These are phyloP conservation scores for Leccinum rimulosum DNA, from an alignment of 768 basidiomycete species.

Conservation along the genomic window DNA sequence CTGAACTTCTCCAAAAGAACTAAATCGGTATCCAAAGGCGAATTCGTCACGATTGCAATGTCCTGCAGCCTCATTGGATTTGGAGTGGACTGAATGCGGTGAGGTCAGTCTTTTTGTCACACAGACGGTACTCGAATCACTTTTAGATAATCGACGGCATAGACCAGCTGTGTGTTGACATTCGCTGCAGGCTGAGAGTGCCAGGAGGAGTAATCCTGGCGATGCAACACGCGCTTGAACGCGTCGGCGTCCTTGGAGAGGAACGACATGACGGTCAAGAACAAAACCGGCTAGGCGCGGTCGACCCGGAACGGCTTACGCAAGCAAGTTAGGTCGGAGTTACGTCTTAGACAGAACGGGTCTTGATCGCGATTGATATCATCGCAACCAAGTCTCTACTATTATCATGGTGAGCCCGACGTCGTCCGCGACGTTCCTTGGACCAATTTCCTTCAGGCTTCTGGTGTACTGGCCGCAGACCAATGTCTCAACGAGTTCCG, in stretches of 20 bases:
- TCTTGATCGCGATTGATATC: conserved; percentile 22
- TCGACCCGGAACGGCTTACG: conserved; percentile 12
- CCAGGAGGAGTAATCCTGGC: conserved; percentile 74
- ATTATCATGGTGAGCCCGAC: conserved; percentile 32
- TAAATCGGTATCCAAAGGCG: conserved; percentile 70
- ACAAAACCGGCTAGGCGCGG: neutral
- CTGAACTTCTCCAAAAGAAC: conserved; percentile 78
- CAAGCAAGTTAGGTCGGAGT: conserved; percentile 30
- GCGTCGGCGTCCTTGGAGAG: conserved; percentile 68
- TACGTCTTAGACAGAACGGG: conserved; percentile 2
- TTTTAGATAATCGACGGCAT: conserved; percentile 80
- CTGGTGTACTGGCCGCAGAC: conserved; percentile 46
- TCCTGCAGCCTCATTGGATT: conserved; percentile 88
- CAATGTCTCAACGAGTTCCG: conserved; percentile 40
- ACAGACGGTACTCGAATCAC: conserved; percentile 35
- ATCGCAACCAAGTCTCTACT: conserved; percentile 20
- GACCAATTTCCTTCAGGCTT: conserved; percentile 17
- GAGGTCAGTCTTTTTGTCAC: conserved; percentile 11
- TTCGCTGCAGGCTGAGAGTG: conserved; percentile 87
- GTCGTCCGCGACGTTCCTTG: neutral
- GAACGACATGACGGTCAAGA: conserved; percentile 50
- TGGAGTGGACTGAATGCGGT: conserved; percentile 48
- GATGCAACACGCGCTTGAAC: conserved; percentile 62
- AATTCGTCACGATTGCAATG: conserved; percentile 75
- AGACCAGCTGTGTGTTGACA: conserved; percentile 84